phyloP scores from a whole-genome alignment of 202 grass and related monocot genomes.

The Panicum hallii region DNA sequence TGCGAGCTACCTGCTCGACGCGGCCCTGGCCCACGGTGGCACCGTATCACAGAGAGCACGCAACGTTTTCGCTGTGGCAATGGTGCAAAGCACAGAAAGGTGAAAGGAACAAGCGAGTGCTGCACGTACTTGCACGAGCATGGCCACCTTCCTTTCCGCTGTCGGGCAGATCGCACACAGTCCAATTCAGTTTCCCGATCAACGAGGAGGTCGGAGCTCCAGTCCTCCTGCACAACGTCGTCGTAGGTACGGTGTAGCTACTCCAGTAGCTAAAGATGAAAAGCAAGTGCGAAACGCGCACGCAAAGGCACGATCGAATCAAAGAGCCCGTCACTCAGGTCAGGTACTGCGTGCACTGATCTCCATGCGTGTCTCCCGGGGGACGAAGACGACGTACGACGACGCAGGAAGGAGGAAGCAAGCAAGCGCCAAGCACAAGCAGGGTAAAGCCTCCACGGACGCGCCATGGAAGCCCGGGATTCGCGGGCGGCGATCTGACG shows the following conservation, averaged over 20 bases:
- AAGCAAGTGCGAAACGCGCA: conserved; percentile 27
- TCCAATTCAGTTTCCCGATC: conserved; percentile 2
- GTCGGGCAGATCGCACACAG: not conserved
- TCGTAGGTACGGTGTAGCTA: not conserved
- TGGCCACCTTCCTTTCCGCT: not conserved
- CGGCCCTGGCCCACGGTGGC: not conserved
- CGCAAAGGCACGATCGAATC: conserved; percentile 48
- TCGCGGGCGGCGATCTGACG: conserved; percentile 49
- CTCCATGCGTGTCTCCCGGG: conserved; percentile 48
- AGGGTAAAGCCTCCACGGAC: not conserved
- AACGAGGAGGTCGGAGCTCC: not conserved
- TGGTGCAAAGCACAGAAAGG: not conserved
- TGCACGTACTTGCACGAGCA: not conserved
- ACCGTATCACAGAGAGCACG: not conserved
- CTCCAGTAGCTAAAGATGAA: not conserved
- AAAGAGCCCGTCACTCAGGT: conserved; percentile 19
- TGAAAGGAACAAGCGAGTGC: not conserved
- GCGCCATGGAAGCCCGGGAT: conserved; percentile 40
- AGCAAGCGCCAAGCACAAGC: not conserved
- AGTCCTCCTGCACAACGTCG: not conserved
- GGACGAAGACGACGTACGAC: not conserved
- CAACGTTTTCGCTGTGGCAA: conserved; percentile 9
- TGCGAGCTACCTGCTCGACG: not conserved
- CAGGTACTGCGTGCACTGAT: conserved; percentile 15
- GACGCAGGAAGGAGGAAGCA: not conserved